phyloP scores from a whole-genome alignment of 176 grass and related monocot genomes.

The Cocos nucifera region DNA sequence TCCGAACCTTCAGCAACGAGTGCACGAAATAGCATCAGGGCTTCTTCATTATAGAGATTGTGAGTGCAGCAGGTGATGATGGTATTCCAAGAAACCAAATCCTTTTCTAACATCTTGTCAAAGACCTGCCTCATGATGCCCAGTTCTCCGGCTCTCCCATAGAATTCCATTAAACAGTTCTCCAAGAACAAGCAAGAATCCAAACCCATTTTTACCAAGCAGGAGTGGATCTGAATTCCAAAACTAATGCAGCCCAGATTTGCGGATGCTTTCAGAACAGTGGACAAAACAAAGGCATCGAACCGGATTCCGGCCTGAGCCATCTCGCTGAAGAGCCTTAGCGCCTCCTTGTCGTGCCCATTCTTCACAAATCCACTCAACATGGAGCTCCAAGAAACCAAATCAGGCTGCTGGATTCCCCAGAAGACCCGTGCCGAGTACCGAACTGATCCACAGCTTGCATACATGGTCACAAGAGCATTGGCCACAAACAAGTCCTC shows the following conservation, averaged over 20 bases:
- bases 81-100: conserved; percentile 66
- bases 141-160: conserved; percentile 32
- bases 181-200: conserved; percentile 30
- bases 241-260: conserved; percentile 22
- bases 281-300: conserved; percentile 43
- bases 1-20: conserved; percentile 30
- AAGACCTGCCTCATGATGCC: conserved; percentile 40
- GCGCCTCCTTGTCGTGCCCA: conserved; percentile 24
- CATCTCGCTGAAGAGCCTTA: conserved; percentile 46
- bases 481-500: conserved; percentile 50
- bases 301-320: conserved; percentile 8
- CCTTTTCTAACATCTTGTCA: conserved; percentile 25
- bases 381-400: conserved; percentile 63
- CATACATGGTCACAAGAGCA: conserved; percentile 53
- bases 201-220: conserved; percentile 42
- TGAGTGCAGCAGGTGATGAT: conserved; percentile 40
- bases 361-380: conserved; percentile 56
- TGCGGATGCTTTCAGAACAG: conserved; percentile 38
- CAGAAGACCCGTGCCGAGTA: conserved; percentile 45
- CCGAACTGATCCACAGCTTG: conserved; percentile 30
- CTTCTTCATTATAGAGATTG: conserved; percentile 28
- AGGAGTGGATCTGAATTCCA: conserved; percentile 45
- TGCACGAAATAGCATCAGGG: conserved; percentile 32
- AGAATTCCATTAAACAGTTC: conserved; percentile 50
- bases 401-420: conserved; percentile 28